A percentile compares a stretch with the other conserved stretches of the same genome.
phyloP scores from a whole-genome alignment of 2,329 filamentous ascomycete species.

The Pseudopyrenochaeta lycopersici region DNA sequence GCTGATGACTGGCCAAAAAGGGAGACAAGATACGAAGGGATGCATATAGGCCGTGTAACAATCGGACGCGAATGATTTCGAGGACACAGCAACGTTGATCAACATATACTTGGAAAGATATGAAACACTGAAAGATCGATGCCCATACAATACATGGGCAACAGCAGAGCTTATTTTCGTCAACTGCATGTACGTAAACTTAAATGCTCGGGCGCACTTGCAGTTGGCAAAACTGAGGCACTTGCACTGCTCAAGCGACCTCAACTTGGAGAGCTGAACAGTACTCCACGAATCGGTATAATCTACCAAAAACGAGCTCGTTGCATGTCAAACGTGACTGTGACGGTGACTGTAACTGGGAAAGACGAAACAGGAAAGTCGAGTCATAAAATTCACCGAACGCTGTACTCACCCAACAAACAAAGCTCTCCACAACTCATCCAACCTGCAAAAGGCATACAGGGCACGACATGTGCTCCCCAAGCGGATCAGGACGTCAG shows the following conservation, averaged over 20 bases:
- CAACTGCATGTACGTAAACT: neutral
- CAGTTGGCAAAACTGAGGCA: neutral
- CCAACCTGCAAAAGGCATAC: constrained; percentile 82
- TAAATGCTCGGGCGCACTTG: neutral
- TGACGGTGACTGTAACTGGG: constrained; percentile 10
- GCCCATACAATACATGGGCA: neutral
- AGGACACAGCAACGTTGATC: neutral
- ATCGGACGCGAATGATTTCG: neutral
- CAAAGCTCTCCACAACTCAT: constrained; percentile 88
- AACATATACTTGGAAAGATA: neutral
- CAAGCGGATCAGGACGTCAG: constrained; percentile 67
- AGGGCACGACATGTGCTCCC: constrained; percentile 85
- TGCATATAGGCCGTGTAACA: neutral
- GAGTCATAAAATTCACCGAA: constrained; percentile 7
- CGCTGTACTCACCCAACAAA: constrained; percentile 78
- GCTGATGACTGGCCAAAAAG: neutral
- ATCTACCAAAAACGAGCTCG: constrained; percentile 2
- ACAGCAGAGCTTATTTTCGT: neutral
- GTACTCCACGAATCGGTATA: neutral
- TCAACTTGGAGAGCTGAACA: neutral
- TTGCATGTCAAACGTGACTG: constrained; percentile 5
- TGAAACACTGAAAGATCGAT: neutral
- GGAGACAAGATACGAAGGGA: neutral
- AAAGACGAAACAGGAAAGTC: constrained; percentile 7
- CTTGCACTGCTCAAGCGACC: neutral